Evolutionary conservation across 164 flowering plant genomes (phyloP).

Genomic region (Protea cynaroides): DNA sequence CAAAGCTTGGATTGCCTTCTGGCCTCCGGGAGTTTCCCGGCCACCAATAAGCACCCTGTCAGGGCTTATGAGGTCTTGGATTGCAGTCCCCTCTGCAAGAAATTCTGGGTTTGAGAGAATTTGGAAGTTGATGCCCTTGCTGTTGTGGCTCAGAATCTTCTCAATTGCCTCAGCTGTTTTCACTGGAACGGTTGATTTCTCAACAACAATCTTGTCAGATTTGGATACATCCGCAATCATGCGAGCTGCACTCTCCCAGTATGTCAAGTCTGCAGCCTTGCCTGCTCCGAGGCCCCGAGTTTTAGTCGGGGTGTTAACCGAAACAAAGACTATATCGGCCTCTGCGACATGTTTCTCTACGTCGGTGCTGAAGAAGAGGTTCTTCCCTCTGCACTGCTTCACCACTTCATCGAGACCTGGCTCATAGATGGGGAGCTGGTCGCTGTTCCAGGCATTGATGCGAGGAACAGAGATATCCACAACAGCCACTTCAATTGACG

Average conservation of each 20-base stretch:
- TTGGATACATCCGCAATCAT: slow-evolving; percentile 92
- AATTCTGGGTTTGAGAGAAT: slow-evolving; percentile 90
- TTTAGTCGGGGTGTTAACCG: slow-evolving; percentile 88
- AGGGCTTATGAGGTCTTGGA: slow-evolving; percentile 66
- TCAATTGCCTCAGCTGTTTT: slow-evolving; percentile 96
- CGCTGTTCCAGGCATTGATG: slow-evolving; percentile 87
- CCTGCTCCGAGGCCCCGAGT: slow-evolving; percentile 91
- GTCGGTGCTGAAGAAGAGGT: slow-evolving; percentile 91
- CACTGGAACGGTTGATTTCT: slow-evolving; percentile 90
- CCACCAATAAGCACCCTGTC: slow-evolving; percentile 94
- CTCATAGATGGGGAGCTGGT: slow-evolving; percentile 78
- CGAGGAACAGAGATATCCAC: slow-evolving; percentile 78
- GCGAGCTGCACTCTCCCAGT: slow-evolving; percentile 96
- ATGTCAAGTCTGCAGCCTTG: slow-evolving; percentile 87
- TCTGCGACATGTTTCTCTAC: slow-evolving; percentile 78
- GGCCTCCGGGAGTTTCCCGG: slow-evolving; percentile 84
- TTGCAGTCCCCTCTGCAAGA: slow-evolving; percentile 92
- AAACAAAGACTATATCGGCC: slow-evolving; percentile 89
- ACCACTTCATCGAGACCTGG: slow-evolving; percentile 87
- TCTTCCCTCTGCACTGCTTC: slow-evolving; percentile 76
- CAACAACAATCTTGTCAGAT: slow-evolving; percentile 85
- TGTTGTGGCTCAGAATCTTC: slow-evolving; percentile 81
- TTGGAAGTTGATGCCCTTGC: slow-evolving; percentile 74
- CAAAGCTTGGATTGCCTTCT: slow-evolving; percentile 62
- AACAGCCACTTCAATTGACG: slow-evolving; percentile 70